Evolutionary conservation across 441 rosid genomes (phyloP), one percentile per base, ranked within the genome.

Genomic region (Erodium trifolium): DNA sequence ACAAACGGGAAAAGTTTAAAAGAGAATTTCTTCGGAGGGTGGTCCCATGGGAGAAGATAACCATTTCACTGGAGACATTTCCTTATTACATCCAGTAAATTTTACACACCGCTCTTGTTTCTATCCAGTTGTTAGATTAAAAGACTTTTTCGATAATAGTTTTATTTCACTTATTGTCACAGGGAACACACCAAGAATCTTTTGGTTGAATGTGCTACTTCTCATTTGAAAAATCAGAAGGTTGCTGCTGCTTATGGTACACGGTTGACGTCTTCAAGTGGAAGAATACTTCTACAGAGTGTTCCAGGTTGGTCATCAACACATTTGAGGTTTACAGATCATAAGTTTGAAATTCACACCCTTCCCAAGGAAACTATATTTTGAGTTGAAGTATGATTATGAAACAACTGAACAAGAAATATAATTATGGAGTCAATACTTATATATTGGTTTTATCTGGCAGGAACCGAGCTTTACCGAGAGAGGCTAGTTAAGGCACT

Each of bases 401-500:
- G 45, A 41, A 19, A 34, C 34, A 31, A 31, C 34, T 31, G 34
- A 31, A 3, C 67, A 49, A 41, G 34, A 65, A 64, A 29, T 75
- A 63, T 65, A 62, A 66, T 17, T 69, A 47, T 29, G 75, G 63
- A 31, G 18, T 67, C 77, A 27, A 73, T 69, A 68, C n/a, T 18
- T 65, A 70, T 67, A 59, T 70, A 14, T 18, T 71, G 65, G 39
- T 79, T 73, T 65, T 53, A 65, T 55, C 76, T 76, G 19, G 27
- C 76, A 93, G 97, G 98, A 68, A 92, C 97, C 34, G 97, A 92
- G 80, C 98, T 95, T 68, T 95, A 89, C 73, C 85, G 95, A 39
- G 99, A 95, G 79, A 87, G 98, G 82, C 70, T 91, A 78, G 97
- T 95, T 65, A 86, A 85, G 79, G 99, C 96, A 29, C 93, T 92